Base-by-base conservation (phyloP, 768 basidiomycete genomes). In the Suillus paluster region DNA sequence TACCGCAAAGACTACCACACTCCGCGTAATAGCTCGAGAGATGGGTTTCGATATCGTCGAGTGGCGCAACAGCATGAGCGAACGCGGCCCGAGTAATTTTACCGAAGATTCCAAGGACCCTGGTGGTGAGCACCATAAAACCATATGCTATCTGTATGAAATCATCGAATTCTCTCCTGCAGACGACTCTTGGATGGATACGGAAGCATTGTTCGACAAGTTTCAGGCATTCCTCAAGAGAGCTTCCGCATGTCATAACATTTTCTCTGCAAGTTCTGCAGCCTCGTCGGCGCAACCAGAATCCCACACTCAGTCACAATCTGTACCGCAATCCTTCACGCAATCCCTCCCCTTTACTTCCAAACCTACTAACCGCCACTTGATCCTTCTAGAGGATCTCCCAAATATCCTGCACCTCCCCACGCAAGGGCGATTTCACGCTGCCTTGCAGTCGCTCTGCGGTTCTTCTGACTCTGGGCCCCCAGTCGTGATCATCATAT, bases 321-420 rank as follows among this genome's bases (percentile, higher is more conserved):
- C 50, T 41, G 59, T 49, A 27, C 41, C 68, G 5, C 49, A 61
- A 9, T 25, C 64, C 7, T 65, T 63, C 30, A 27, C 52, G 57
- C 17, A 53, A 46, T 58, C 69, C 19, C 38, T 59, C 19, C 49
- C 65, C 30, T 62, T 65, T 57, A 34, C 58, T 45, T 48, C 62
- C 44, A 61, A 39, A 60, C 62, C 17, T 52, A 56, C 61, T 55
- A 77, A 76, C 65, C 83, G 81, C 0, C 86, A 87, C 38, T 70
- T 96, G 7, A 82, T 98, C 57, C 85, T 98, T 5, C 79, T 97
- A 9, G 94, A 96, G 75, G 92, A 96, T 60, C 83, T 99, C 1
- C 97, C 97, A 0, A 98, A 99, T 70, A 85, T 98, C 59, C 78
- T 94, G 5, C 94, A 95, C 75, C 73, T 78, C 6, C 77, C 81